Evolutionary conservation across 2,329 filamentous ascomycete genomes (phyloP), one percentile per base, ranked within the genome.

Genomic region (Lachnellula hyalina): DNA sequence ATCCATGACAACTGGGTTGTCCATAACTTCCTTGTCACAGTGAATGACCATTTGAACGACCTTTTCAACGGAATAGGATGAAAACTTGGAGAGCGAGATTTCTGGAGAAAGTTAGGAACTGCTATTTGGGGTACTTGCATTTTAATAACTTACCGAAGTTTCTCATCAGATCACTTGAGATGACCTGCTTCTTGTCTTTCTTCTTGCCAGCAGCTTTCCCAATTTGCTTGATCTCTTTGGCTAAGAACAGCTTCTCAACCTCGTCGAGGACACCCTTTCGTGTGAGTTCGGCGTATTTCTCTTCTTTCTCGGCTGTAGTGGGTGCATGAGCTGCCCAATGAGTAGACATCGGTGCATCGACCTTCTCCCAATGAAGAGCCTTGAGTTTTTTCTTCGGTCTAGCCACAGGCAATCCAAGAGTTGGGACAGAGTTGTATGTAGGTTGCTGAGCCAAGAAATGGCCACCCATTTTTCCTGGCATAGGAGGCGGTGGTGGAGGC

Each of bases 301-400:
- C 90, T 74, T 99, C 94, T 68, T 92, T 90, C 58, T 88, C 89
- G 69, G 95, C 86, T 4, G 85, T 83, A n/a, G 90, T 95, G 5
- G 90, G 87, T 32, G 89, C 83, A 71, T 96, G 90, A 7, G 84
- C 81, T 35, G 91, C 92, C 93, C 93, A 97, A 65, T 96, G 89
- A 52, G 93, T 96, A 49, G 90, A 88, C 70, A 94, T 85, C 21
- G 91, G 89, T 51, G 89, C 83, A 72, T 99, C 94, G 52, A 99
- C 90, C 77, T 97, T 97, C 74, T 99, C 94, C 93, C 94, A 97
- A 75, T 99, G 94, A 63, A 99, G 80, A 56, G 93, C 93, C 83
- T 99, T 99, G 72, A 99, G 90, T 79, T 97, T 99, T 84, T 96
- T 97, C 82, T 96, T 97, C 21, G 94, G 91, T 64, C 93, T 80